Base-by-base conservation (phyloP, 2,329 filamentous ascomycete genomes). In the Penicillium vulpinum region DNA sequence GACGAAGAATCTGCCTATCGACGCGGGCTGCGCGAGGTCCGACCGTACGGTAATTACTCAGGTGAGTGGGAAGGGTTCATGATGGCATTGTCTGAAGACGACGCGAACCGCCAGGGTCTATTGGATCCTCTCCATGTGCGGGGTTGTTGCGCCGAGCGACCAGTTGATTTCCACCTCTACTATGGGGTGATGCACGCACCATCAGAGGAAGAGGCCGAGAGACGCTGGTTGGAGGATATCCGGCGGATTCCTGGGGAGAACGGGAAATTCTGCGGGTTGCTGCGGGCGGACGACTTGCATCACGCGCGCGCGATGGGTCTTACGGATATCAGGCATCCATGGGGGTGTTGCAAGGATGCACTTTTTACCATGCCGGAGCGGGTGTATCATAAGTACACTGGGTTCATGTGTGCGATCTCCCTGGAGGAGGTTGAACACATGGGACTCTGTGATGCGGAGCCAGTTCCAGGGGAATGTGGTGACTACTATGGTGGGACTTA, bases 51-150 rank as follows among this genome's bases (percentile, higher is more conserved):
- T 5, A 13, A 41, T 29, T 22, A 33, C 21, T 0, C n/a, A 26
- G 40, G 48, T 26, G 26, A 40, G n/a, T 56, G 15, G 28, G 48
- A 52, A 40, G 54, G 54, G 3, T 38, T 46, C 13, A 52, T 56
- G 54, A n/a, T 43, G 3, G 54, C 40, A 1, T n/a, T 29, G 3
- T 56, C 40, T 0, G 40, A 22, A 5, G 48, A 24, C 11, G 54
- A 56, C 40, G 54, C 41, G 5, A 39, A 33, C 5, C 31, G 11
- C 0, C 44, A 41, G 48, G 40, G 35, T 10, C 48, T 56, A 4
- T 11, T 46, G 1, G 48, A 52, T n/a, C 24, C 54, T 0, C 7
- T 28, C 4, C 54, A 56, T 5, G 33, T 46, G 8, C 54, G 54
- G 15, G 48, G 54, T 0, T 52, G 54, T 15, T 52, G 54, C 21